Base-by-base conservation (phyloP, 2,329 filamentous ascomycete genomes). In the Stagonosporopsis vannaccii region DNA sequence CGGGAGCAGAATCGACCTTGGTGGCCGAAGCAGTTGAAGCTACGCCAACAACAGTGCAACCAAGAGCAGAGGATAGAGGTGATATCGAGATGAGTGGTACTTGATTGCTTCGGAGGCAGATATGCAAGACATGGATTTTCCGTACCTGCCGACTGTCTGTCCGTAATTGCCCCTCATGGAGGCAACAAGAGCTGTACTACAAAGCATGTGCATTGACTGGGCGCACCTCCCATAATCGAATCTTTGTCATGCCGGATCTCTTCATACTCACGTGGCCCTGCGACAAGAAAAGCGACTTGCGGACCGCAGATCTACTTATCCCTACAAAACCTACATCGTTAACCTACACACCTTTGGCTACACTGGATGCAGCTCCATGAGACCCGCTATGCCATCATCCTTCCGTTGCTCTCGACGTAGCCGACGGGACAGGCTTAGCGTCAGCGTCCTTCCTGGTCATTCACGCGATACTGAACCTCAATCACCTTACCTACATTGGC, bases 371-470 rank as follows among this genome's bases (percentile, higher is more conserved):
- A 53, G 26, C 2, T 9, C 20, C 35, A 32, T 11, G 6, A 17
- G 20, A 15, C 17, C 20, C 15, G n/a, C 28, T 7, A 52, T 53
- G 50, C 6, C 22, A 19, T 12, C 46, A 2, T 40, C 43, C 22
- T 37, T 43, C 12, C 36, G 41, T 35, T 23, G 40, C 15, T 41
- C 32, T 28, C 45, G 50, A 15, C 50, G 22, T 13, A 33, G n/a
- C 4, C 44, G 40, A 30, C 51, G 17, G 19, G 35, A 60, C 15
- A 50, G 48, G 23, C 54, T 58, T 11, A 65, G 57, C 40, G 33
- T 63, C 20, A 46, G 40, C 25, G 53, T 62, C 19, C 39, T 61
- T 7, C 57, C 59, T 2, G 39, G 54, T 17, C 56, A 56, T 17
- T 41, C 50, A 0, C 11, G 59, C 22, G 51, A 62, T 7, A 41